Base-by-base conservation (phyloP, 352 stramenopile species). In the Phytophthora uliginosa region DNA sequence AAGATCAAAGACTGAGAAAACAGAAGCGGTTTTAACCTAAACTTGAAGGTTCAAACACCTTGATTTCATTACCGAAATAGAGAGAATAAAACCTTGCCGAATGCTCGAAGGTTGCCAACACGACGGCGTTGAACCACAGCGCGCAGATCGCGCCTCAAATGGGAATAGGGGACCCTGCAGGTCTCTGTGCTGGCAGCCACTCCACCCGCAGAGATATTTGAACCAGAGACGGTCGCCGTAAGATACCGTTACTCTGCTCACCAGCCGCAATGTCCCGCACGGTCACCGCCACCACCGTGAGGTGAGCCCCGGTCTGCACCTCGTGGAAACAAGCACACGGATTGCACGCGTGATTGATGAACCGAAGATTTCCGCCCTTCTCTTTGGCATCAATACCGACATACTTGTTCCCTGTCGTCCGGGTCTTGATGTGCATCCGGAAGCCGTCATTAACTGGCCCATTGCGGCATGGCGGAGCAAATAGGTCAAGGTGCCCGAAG, bases 261-360 rank as follows among this genome's bases (percentile, higher is more conserved):
- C 48, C 60, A 1, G 33, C 2, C 1, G 2, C 1, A 17, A 67
- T 28, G 2, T 45, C 45, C 0, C 40, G 45, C 7, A 65, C 31
- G 4, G 12, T 36, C 3, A 65, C 58, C 7, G 18, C 58, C 0
- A 65, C 45, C 7, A 65, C 57, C 3, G 40, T 63, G 0, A 63
- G 8, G 4, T 34, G 22, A 0, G 10, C 18, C 3, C 40, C 55
- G 9, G 55, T 62, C 12, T 62, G 55, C 0, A 62, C 55, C 3
- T 62, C 55, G 22, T 62, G 55, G 36, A 62, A 62, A 10, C 55
- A 17, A 12, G 20, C 22, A 5, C 1, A 36, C 3, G 55, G 36
- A 40, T 62, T 62, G 9, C 55, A 62, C 1, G 55, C 26, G 7
- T 59, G 28, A 15, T 45, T 59, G 8, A 59, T 45, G n/a, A 59